Evolutionary conservation across 306 rosid genomes (phyloP), one percentile per base, ranked within the genome.

Genomic region (Cucurbita argyrosperma): DNA sequence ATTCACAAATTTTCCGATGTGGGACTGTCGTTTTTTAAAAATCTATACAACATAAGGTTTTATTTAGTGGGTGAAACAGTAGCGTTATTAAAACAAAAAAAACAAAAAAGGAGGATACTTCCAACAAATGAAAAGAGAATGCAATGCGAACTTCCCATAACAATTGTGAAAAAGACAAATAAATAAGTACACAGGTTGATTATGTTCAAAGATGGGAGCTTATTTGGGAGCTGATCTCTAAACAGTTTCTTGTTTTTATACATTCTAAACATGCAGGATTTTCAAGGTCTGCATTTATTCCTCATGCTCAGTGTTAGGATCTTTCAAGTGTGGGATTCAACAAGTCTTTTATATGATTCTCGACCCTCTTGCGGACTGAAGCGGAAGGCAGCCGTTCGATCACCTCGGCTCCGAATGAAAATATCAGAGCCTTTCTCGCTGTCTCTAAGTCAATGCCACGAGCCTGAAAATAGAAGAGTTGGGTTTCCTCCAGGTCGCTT

Each of bases 331-430:
- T 30, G 59, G 88, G 84, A 74, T 85, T 89, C 83, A 94, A 69
- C 74, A 87, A 77, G 71, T 71, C 86, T 80, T 76, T 87, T 63
- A 91, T 84, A 69, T 80, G 92, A 77, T 68, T 79, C 51, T 85
- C 88, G 15, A 88, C 89, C 46, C 75, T 83, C 63, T 82, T 88
- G 80, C 77, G 84, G 38, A 94, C 50, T 7, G 88, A 86, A 80
- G 92, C 23, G 64, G 79, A 75, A 12, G 96, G 95, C 79, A 94
- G 65, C 78, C 76, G 81, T 5, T 88, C 90, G 61, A 90, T 84
- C 63, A 91, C 88, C 85, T 94, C 95, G 13, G 92, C 89, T 62
- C 95, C 99, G 76, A 94, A 94, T 16, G 97, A 90, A 74, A 88
- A 82, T 12, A 86, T 79, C 12, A 94, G 91, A 77, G 91, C 87